Percentiles rank a stretch among this genome's conserved stretches.
These are phyloP conservation scores for Xylaria cubensis DNA, from an alignment of 495 filamentous ascomycete genomes.

Conservation along the genomic window DNA sequence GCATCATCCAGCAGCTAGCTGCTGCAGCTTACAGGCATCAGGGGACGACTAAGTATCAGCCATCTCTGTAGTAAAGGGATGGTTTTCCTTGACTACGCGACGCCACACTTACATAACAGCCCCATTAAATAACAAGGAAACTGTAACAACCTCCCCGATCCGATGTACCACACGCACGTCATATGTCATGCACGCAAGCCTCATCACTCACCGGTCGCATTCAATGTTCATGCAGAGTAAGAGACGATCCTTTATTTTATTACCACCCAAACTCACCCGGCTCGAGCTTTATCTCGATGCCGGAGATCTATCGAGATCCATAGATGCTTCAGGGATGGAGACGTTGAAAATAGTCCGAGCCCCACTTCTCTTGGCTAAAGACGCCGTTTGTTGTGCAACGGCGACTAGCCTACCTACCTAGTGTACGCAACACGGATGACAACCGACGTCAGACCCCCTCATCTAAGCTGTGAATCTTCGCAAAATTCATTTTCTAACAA, in stretches of 20 bases:
- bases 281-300: not conserved
- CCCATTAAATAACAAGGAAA: not conserved
- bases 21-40: not conserved
- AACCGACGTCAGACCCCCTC: not conserved
- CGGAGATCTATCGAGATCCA: not conserved
- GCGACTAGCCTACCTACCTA: not conserved
- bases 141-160: not conserved
- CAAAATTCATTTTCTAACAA: too few relatives aligned
- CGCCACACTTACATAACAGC: not conserved
- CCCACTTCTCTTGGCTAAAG: not conserved
- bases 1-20: not conserved
- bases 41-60: not conserved
- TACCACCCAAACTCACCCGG: not conserved
- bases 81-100: not conserved
- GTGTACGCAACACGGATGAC: not conserved
- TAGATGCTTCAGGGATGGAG: not conserved
- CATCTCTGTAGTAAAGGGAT: not conserved
- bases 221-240: not conserved
- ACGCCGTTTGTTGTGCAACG: not conserved
- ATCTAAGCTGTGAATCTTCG: not conserved
- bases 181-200: not conserved
- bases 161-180: not conserved
- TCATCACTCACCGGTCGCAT: not conserved
- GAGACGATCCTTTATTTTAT: not conserved
- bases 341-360: not conserved